Percentiles rank a stretch among this genome's conserved stretches.
Evolutionary conservation across 129 eudicot species (phyloP).

Genomic region (Sambucus nigra): DNA sequence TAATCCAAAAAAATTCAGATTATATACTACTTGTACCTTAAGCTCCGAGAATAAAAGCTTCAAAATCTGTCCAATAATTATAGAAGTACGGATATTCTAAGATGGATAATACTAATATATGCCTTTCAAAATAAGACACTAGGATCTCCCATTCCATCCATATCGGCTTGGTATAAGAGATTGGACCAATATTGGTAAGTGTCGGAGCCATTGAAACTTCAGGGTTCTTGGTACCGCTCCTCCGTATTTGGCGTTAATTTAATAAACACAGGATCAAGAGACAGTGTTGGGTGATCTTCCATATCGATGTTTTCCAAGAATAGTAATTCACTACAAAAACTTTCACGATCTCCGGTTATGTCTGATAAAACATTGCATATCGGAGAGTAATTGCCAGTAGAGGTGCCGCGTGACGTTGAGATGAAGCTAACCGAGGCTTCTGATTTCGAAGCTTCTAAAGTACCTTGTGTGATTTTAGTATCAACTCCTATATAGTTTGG

Average conservation of each 20-base stretch:
- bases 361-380: background rate
- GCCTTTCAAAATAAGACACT: background rate
- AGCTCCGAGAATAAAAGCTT: too few relatives aligned
- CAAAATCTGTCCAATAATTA: too few relatives aligned
- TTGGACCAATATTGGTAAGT: conserved; percentile 2
- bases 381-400: background rate
- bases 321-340: conserved; percentile 20
- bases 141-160: background rate
- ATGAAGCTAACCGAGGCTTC: background rate
- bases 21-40: too few relatives aligned
- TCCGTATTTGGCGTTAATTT: background rate
- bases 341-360: conserved; percentile 12
- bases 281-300: background rate
- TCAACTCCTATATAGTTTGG: background rate
- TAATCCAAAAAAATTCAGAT: too few relatives aligned
- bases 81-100: too few relatives aligned
- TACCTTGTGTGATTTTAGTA: background rate
- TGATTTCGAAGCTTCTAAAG: background rate
- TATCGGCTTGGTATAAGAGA: background rate
- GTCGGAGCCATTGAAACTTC: conserved; percentile 1
- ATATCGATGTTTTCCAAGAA: conserved; percentile 11
- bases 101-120: too few relatives aligned
- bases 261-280: background rate
- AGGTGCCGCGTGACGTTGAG: conserved; percentile 2
- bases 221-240: conserved; percentile 15